Base-by-base conservation (phyloP, 345 rosid genomes). In the Psidium guajava region DNA sequence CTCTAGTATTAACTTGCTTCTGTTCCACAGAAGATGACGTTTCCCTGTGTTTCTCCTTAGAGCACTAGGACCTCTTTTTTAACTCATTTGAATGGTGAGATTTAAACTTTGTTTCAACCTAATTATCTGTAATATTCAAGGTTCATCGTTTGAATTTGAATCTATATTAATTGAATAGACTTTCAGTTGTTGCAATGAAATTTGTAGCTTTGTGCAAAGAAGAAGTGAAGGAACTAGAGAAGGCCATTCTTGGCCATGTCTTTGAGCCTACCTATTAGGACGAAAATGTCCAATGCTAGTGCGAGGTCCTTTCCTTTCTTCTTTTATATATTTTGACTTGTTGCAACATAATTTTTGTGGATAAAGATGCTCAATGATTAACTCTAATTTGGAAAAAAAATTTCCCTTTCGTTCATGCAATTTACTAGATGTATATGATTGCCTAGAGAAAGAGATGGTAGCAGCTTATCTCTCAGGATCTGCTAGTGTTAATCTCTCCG, bases 371-470 rank as follows among this genome's bases (percentile, higher is more conserved):
- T 61, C 16, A 32, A 61, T 36, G 36, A 36, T 36, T 36, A 36
- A 36, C 36, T 36, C 36, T 36, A 3, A 36, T 36, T 36, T 36
- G 36, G 36, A n/a, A n/a, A n/a, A n/a, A n/a, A n/a, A n/a, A n/a
- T 36, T 36, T 36, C 36, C 36, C 36, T 36, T 36, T 36, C 36
- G 36, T 36, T 36, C 36, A 36, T 36, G 36, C 36, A 36, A 36
- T 36, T 36, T 36, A 36, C 36, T 36, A 36, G 96, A 92, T 83
- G 82, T 97, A 74, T 95, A 93, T 87, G 94, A 93, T 90, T 92
- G 87, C 50, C 51, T 95, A 85, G 98, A 93, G 86, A 97, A 95
- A 89, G 99, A 97, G 88, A 83, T 92, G 87, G 96, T 90, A 83
- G 88, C 91, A 51, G 36, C n/a, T n/a, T n/a, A 88, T 88, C 90